Base-by-base conservation (phyloP, 1,284 basidiomycete species). In the Heliocybe sulcata region DNA sequence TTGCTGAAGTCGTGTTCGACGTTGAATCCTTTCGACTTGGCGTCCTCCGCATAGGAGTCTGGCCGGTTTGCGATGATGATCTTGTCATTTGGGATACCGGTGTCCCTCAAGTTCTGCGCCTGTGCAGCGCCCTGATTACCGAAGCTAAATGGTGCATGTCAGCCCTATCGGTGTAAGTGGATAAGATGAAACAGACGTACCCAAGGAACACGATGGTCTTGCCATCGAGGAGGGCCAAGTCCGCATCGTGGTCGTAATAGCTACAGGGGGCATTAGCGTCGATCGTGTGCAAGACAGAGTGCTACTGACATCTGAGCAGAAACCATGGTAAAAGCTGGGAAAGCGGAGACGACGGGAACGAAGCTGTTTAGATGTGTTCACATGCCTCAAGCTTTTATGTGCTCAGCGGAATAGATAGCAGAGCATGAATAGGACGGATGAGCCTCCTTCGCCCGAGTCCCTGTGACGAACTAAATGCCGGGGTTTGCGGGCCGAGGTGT, bases 41-140 rank as follows among this genome's bases (percentile, higher is more conserved):
- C 82, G 60, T 81, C 73, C 50, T 73, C 77, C 12, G 81, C 80
- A 57, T 83, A 84, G 16, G 74, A 67, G 63, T 85, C 82, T 10
- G 72, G 67, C 2, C 81, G 75, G 62, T 84, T 84, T 2, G 80
- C 81, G 58, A 85, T 72, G 56, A 83, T 57, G 58, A 85, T 84
- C 45, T 71, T 74, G 16, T 83, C 79, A 59, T 83, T 84, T 3
- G 79, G 72, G 54, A 84, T 78, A 3, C 83, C 83, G 53, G 78
- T 74, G 58, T 84, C 82, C n/a, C 83, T 74, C 55, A 84, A 61
- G 59, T 85, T 85, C 66, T 84, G 81, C 2, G 83, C 82, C 63
- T 84, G 82, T 42, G 82, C 82, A 48, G 83, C 79, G 29, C 82
- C 82, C 65, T 85, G 82, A 65, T 84, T 84, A 50, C 82, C 82